Conservation (phyloP, 148 eudicot genomes). For the Heliamphora exappendiculata region DNA sequence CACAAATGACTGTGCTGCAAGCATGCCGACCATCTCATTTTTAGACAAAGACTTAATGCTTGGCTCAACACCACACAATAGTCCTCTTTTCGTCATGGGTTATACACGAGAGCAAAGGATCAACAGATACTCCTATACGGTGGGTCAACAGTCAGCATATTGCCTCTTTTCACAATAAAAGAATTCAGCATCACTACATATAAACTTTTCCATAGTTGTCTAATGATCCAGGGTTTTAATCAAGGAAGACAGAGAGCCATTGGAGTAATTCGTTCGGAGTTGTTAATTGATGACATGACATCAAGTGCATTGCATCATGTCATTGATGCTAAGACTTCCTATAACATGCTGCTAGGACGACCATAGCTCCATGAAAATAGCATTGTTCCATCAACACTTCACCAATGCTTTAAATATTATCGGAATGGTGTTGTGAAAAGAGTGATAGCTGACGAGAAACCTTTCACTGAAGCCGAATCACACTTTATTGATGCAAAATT, state of each 20-base stretch:
- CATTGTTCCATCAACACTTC: background rate
- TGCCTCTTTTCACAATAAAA: background rate
- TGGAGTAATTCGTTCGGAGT: too few relatives aligned
- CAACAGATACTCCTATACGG: background rate
- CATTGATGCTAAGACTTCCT: background rate
- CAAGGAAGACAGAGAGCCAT: too few relatives aligned
- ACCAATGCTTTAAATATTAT: background rate
- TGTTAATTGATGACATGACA: too few relatives aligned
- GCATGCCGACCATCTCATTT: too few relatives aligned
- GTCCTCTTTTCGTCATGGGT: background rate
- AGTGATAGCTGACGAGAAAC: background rate
- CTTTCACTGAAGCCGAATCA: background rate
- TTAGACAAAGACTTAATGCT: too few relatives aligned
- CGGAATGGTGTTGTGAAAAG: background rate
- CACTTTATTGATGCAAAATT: background rate
- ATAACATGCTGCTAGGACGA: background rate
- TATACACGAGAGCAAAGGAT: background rate
- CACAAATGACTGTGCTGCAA: too few relatives aligned
- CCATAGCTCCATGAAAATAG: too few relatives aligned
- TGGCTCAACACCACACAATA: background rate
- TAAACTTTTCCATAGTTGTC: background rate
- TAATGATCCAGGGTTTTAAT: background rate
- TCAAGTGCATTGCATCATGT: too few relatives aligned
- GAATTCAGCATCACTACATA: background rate
- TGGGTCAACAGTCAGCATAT: background rate